Evolutionary conservation across 352 stramenopile species (phyloP).

Genomic region (Halophytophthora polymorphica): DNA sequence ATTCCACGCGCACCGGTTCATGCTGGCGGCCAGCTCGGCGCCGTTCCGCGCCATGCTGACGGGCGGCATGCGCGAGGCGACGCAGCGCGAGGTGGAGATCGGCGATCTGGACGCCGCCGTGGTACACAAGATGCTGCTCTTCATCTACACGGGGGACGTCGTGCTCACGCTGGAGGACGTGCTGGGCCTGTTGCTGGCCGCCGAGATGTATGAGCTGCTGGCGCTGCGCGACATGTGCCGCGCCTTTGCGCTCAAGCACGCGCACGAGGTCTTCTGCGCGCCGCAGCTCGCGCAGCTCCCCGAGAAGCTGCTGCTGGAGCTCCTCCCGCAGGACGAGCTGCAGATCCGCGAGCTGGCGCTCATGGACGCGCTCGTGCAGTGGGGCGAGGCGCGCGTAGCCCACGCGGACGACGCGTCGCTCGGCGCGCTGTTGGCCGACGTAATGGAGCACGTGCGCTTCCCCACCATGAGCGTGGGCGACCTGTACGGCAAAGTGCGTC

Average conservation of each 20-base stretch:
- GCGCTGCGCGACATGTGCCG: conserved; percentile 83
- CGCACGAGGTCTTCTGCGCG: conserved; percentile 78
- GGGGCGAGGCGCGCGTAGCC: conserved; percentile 66
- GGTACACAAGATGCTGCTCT: conserved; percentile 82
- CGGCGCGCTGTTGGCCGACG: conserved; percentile 55
- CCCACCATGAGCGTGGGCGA: conserved; percentile 86
- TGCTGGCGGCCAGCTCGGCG: conserved; percentile 79
- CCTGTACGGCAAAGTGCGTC: conserved; percentile 82
- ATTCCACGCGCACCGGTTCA: conserved; percentile 80
- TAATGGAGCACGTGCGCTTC: conserved; percentile 85
- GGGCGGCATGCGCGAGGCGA: conserved; percentile 73
- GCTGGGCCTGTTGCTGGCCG: conserved; percentile 65
- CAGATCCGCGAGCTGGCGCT: conserved; percentile 81
- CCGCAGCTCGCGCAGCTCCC: conserved; percentile 72
- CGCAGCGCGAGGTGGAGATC: conserved; percentile 67
- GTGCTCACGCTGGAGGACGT: conserved; percentile 71
- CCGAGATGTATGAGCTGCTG: conserved; percentile 83
- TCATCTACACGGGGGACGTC: conserved; percentile 85
- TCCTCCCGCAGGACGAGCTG: conserved; percentile 78
- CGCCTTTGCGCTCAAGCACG: conserved; percentile 76
- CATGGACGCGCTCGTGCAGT: conserved; percentile 77
- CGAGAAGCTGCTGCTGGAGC: conserved; percentile 80
- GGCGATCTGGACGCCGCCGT: conserved; percentile 55
- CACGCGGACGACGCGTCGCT: conserved; percentile 41
- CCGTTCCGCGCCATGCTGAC: conserved; percentile 85